These are phyloP conservation scores for Alternaria angustiovoidea DNA, from an alignment of 2,329 filamentous ascomycete genomes.

Conservation along the genomic window DNA sequence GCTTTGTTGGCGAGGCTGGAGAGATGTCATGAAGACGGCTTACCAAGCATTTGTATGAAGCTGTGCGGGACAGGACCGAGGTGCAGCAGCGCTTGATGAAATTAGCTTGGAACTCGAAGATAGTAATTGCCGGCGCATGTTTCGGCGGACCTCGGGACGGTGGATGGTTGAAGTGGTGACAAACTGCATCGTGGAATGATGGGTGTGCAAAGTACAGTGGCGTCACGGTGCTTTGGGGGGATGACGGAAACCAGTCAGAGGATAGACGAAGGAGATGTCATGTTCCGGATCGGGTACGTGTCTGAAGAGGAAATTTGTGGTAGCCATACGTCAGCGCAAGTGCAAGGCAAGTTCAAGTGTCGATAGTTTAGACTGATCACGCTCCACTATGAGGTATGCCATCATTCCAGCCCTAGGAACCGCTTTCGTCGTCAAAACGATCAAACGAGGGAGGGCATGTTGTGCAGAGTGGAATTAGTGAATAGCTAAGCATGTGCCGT, in stretches of 20 bases:
- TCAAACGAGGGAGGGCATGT: no score
- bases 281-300: not conserved
- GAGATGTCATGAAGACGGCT: not conserved
- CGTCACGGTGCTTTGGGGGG: conserved; percentile 13
- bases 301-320: not conserved
- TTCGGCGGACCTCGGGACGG: conserved; percentile 3
- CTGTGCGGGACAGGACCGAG: conserved; percentile 3
- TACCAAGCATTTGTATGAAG: conserved; percentile 1
- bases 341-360: not conserved
- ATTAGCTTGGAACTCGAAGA: conserved; percentile 6
- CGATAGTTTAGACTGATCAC: not conserved
- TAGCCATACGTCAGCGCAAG: not conserved
- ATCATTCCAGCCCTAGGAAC: no score
- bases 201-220: conserved; percentile 6
- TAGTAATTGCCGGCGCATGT: conserved; percentile 1
- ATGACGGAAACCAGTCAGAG: not conserved
- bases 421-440: no score
- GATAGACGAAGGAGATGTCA: not conserved
- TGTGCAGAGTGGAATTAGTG: not conserved
- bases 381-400: not conserved
- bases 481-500: conserved; percentile 4
- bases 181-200: not conserved
- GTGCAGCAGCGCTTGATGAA: conserved; percentile 6
- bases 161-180: conserved; percentile 1
- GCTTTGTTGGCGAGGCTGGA: not conserved